These are phyloP conservation scores for Penicillium arizonense DNA, from an alignment of 495 filamentous ascomycete species.

Conservation along the genomic window DNA sequence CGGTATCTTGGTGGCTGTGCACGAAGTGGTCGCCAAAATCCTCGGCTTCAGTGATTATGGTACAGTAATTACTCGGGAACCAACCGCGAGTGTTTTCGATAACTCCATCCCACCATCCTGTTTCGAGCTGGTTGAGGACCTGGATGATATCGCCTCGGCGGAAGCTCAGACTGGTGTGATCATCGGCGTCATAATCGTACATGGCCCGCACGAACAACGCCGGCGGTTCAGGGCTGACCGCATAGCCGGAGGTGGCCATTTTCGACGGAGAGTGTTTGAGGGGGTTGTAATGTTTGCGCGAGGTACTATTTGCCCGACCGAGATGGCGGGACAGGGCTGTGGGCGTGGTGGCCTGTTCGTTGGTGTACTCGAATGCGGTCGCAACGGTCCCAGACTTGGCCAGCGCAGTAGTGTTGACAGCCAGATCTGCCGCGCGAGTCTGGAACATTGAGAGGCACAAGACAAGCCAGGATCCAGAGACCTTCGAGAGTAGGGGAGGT, in stretches of 20 bases:
- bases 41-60: conserved; percentile 71
- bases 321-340: conserved; percentile 31
- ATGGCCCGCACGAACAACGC: conserved; percentile 91
- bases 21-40: conserved; percentile 49
- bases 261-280: conserved; percentile 31
- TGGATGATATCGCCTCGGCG: conserved; percentile 94
- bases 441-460: conserved; percentile 34
- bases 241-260: conserved; percentile 47
- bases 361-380: conserved; percentile 47
- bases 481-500: conserved; percentile 1
- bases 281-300: conserved; percentile 29
- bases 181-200: conserved; percentile 97
- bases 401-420: conserved; percentile 32
- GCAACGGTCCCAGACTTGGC: conserved; percentile 38
- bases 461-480: conserved; percentile 5
- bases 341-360: conserved; percentile 39
- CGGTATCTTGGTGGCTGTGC: conserved; percentile 44
- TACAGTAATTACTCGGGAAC: conserved; percentile 99
- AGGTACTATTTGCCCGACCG: conserved; percentile 31
- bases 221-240: conserved; percentile 65
- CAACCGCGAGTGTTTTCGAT: conserved; percentile 86
- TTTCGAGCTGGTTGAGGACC: conserved; percentile 95
- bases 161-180: conserved; percentile 94
- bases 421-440: conserved; percentile 33
- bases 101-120: conserved; percentile 98